These are phyloP conservation scores for Magnaporthales sp. DNA, from an alignment of 2,329 filamentous ascomycete species.

Conservation along the genomic window DNA sequence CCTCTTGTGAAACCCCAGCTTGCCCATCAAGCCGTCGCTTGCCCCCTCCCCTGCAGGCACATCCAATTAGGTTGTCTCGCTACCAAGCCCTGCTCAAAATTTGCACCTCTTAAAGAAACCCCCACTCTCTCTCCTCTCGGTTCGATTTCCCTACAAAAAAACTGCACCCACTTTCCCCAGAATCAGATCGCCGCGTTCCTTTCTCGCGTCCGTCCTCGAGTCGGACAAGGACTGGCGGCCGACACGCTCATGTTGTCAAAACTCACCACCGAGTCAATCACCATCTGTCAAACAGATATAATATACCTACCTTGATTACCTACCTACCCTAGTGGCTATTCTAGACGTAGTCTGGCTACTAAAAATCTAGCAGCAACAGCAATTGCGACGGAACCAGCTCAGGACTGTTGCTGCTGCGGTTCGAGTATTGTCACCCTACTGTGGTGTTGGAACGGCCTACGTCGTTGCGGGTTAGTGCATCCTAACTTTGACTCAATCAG, in stretches of 20 bases:
- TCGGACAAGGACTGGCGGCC: background rate
- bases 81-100: background rate
- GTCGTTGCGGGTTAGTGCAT: conserved; percentile 1
- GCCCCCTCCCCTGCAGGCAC: background rate
- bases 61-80: background rate
- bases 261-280: background rate
- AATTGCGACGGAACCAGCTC: background rate
- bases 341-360: background rate
- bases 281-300: background rate
- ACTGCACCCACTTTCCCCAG: conserved; percentile 2
- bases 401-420: background rate
- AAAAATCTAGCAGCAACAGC: background rate
- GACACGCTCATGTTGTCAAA: background rate
- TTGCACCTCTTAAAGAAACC: background rate
- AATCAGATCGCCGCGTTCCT: background rate
- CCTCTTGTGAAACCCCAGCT: background rate
- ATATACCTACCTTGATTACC: background rate
- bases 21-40: background rate
- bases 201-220: background rate
- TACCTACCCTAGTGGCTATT: background rate
- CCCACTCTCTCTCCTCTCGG: background rate
- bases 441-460: background rate
- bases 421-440: background rate
- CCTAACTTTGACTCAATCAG: background rate
- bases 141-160: background rate